Evolutionary conservation across 2,329 filamentous ascomycete genomes (phyloP).

Genomic region (Colletotrichum sp.): DNA sequence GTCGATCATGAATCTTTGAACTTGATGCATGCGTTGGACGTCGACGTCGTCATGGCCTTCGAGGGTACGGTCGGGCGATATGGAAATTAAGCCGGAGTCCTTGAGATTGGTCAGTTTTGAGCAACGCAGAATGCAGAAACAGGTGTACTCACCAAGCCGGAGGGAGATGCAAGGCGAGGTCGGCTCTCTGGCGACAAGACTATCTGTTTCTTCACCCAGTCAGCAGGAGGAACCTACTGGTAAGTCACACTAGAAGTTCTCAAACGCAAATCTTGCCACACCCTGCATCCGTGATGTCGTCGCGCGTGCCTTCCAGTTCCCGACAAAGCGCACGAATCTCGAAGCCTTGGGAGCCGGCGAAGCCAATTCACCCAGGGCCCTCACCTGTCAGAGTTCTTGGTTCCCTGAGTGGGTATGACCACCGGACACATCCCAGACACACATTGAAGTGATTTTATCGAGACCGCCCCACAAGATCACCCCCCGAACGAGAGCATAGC

Average conservation of each 20-base stretch:
- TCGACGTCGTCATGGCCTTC: too few relatives aligned
- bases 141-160: background rate
- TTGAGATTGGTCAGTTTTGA: background rate
- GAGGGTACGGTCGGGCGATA: too few relatives aligned
- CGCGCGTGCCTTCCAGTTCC: background rate
- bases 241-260: conserved; percentile 3
- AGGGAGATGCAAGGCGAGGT: background rate
- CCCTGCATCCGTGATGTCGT: conserved; percentile 2
- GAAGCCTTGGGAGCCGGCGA: background rate
- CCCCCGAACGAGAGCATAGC: background rate
- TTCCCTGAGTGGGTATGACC: background rate
- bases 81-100: fast-evolving
- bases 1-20: too few relatives aligned
- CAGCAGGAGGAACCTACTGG: background rate
- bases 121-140: background rate
- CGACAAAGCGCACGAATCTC: background rate
- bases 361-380: background rate
- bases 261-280: background rate
- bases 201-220: conserved; percentile 8
- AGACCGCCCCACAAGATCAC: background rate
- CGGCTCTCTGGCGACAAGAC: background rate
- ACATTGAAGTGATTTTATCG: background rate
- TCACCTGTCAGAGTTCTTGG: background rate
- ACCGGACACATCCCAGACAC: background rate
- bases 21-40: too few relatives aligned